Base-by-base conservation (phyloP, 768 basidiomycete species). In the Xerocomellus amylosporus region DNA sequence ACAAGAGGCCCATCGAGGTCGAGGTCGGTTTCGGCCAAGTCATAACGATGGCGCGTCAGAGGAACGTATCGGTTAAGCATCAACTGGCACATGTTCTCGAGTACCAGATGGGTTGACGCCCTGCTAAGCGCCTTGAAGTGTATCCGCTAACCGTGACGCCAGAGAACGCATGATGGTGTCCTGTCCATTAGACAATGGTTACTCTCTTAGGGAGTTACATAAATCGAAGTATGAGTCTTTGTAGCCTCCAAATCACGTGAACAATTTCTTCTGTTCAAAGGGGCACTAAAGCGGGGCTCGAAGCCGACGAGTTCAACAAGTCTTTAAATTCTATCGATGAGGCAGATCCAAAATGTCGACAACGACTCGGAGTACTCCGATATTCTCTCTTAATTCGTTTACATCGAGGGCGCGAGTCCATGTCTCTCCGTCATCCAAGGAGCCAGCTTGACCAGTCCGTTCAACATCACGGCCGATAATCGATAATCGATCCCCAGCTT, bases 1-100 rank as follows among this genome's bases (percentile, higher is more conserved):
- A 85, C 56, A 62, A 59, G 3, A 73, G 73, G 49, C 84, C 86
- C 37, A 79, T 86, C 55, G 86, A 88, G 69, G 79, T 87, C 1
- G 86, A 87, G 64, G 83, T 79, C 13, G 83, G 87, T 39, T 54
- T 87, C 5, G 86, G 87, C 0, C 79, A 84, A 55, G 78, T 85
- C 1, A 49, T 60, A 5, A 51, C 52, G 17, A 54, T 65, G 51
- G 45, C 43, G 8, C 57, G 61, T 28, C 51, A 66, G 48, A 60
- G 28, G 43, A 53, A 42, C 15, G 58, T 66, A 22, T 46, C 55
- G 2, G 26, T 63, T 63, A 19, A 47, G 57, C 14, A 43, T 47
- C 14, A 5, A 14, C 20, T 34, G 17, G 19, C 6, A 5, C 5
- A 12, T 22, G 19, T 6, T 24, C 38, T 19, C 15, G 14, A 30